A percentile compares a stretch with the other conserved stretches of the same genome.
Conservation (phyloP, 1,139 yeast species). For the Pichia sp. region DNA sequence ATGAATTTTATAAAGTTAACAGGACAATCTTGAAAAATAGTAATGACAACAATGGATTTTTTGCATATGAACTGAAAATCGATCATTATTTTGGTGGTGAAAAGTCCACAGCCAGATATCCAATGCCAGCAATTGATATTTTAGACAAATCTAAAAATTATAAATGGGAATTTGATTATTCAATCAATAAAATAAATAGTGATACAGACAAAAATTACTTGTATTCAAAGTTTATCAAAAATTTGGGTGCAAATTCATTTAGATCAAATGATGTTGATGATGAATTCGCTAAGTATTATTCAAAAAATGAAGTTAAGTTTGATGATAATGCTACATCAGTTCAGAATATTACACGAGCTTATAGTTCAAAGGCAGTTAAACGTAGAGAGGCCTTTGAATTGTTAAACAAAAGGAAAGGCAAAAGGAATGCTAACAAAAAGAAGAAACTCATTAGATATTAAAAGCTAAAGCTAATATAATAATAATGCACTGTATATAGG, state of each 20-base stretch:
- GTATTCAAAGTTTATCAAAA: slow-evolving; percentile 23
- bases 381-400: slow-evolving; percentile 12
- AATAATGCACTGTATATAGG: not conserved
- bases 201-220: slow-evolving; percentile 8
- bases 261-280: slow-evolving; percentile 19
- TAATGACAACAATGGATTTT: slow-evolving; percentile 11
- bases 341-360: slow-evolving; percentile 33
- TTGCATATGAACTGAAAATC: slow-evolving; percentile 22
- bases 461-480: not conserved
- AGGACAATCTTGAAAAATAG: slow-evolving; percentile 13
- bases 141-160: slow-evolving; percentile 14
- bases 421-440: not conserved
- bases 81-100: slow-evolving; percentile 25
- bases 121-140: slow-evolving; percentile 24
- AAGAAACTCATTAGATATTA: not conserved
- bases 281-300: slow-evolving; percentile 18
- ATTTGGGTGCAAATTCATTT: slow-evolving; percentile 14
- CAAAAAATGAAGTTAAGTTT: slow-evolving; percentile 18
- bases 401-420: not conserved
- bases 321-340: slow-evolving; percentile 27
- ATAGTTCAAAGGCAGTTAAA: slow-evolving; percentile 32
- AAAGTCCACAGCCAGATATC: slow-evolving; percentile 14
- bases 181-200: slow-evolving; percentile 17
- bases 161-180: slow-evolving; percentile 26
- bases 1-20: slow-evolving; percentile 14